phyloP scores from a whole-genome alignment of 345 rosid species.

The Streptanthus diversifolius region DNA sequence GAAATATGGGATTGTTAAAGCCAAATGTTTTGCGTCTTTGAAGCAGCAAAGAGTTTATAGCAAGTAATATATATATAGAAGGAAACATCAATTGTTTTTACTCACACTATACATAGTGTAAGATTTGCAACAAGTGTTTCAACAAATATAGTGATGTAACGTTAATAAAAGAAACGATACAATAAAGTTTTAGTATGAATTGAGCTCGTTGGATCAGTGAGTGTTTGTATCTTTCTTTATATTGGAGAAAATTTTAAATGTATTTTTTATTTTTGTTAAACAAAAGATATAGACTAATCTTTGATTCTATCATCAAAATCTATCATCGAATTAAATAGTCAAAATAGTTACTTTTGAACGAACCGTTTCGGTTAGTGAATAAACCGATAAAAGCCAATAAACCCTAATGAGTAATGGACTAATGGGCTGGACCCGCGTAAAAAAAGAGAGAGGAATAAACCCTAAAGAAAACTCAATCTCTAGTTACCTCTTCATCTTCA shows the following conservation, averaged over 20 bases:
- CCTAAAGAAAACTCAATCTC: conserved; percentile 8
- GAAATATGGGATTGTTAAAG: neutral
- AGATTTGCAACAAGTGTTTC: conserved; percentile 1
- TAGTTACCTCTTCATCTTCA: neutral
- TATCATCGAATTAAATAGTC: neutral
- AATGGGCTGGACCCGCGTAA: conserved; percentile 16
- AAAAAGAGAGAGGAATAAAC: neutral
- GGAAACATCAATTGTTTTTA: conserved; percentile 6
- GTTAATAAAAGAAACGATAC: neutral
- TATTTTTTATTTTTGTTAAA: neutral
- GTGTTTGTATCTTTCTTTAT: neutral
- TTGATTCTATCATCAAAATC: neutral
- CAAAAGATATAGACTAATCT: neutral
- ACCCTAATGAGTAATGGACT: neutral
- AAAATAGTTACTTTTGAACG: neutral
- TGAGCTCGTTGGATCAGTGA: neutral
- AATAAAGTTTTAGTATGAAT: neutral
- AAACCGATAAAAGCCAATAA: neutral
- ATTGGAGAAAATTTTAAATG: neutral
- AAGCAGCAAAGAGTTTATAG: conserved; percentile 7
- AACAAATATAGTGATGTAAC: neutral
- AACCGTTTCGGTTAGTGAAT: conserved; percentile 17
- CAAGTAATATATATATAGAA: neutral
- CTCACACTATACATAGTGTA: neutral
- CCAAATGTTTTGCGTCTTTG: conserved; percentile 13